Percentiles rank a stretch among this genome's conserved stretches.
Evolutionary conservation across 2,329 filamentous ascomycete genomes (phyloP).

Genomic region (Herpomyces periplanetae): DNA sequence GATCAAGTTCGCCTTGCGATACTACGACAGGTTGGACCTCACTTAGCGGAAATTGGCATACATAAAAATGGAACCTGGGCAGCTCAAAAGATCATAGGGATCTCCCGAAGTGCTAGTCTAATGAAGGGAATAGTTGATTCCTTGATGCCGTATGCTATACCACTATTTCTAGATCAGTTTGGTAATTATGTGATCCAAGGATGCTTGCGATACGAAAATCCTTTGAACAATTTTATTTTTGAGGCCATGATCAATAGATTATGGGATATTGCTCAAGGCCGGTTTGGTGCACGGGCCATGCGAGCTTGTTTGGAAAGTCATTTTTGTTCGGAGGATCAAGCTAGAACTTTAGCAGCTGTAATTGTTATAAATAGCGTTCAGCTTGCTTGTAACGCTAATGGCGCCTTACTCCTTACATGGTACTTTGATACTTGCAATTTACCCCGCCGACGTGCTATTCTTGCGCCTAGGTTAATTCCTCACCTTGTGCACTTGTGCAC

Average conservation of each 20-base stretch:
- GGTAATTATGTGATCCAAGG: slow-evolving; percentile 95
- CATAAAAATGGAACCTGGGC: slow-evolving; percentile 99
- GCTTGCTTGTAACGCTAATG: slow-evolving; percentile 78
- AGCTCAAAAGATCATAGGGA: slow-evolving; percentile 93
- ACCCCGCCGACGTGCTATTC: slow-evolving; percentile 50
- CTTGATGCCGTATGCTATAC: slow-evolving; percentile 47
- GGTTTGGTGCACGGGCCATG: slow-evolving; percentile 84
- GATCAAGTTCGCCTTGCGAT: slow-evolving; percentile 66
- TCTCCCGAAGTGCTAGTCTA: slow-evolving; percentile 46
- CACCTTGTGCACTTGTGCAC: slow-evolving; percentile 83
- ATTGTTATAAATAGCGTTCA: slow-evolving; percentile 93
- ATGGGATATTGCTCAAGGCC: slow-evolving; percentile 69
- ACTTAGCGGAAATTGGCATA: slow-evolving; percentile 76
- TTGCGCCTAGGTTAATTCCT: slow-evolving; percentile 64
- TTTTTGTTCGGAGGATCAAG: slow-evolving; percentile 72
- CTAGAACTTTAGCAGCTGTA: slow-evolving; percentile 62
- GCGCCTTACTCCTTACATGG: slow-evolving; percentile 73
- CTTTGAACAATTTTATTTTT: slow-evolving; percentile 85
- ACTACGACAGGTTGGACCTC: slow-evolving; percentile 50
- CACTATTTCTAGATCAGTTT: slow-evolving; percentile 81
- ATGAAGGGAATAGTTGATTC: slow-evolving; percentile 51
- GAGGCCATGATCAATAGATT: slow-evolving; percentile 78
- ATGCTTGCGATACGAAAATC: slow-evolving; percentile 57
- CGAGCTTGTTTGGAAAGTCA: slow-evolving; percentile 84
- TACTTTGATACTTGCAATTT: slow-evolving; percentile 94